Conservation (phyloP, 768 basidiomycete genomes). For the Calocera cornea region DNA sequence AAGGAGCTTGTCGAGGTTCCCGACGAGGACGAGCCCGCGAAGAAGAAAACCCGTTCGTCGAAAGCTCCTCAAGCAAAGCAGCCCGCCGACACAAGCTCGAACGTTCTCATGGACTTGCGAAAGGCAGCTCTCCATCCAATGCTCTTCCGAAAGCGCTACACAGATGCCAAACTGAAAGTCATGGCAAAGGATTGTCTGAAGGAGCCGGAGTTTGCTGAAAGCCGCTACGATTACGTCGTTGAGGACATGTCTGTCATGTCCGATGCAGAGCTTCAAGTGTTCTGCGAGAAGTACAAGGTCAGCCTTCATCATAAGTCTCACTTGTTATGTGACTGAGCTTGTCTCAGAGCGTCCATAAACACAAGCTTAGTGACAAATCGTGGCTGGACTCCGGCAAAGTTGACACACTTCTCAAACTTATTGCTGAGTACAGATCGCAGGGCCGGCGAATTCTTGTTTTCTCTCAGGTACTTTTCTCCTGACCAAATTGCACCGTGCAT, state of each 20-base stretch:
- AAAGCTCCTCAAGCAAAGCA: slow-evolving; percentile 29
- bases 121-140: slow-evolving; percentile 96
- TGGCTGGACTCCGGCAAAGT: slow-evolving; percentile 87
- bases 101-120: slow-evolving; percentile 93
- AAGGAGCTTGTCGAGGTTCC: slow-evolving; percentile 43
- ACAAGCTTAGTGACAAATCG: slow-evolving; percentile 54
- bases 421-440: slow-evolving; percentile 51
- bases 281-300: slow-evolving; percentile 78
- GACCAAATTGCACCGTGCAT: neutral
- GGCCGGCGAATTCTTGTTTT: slow-evolving; percentile 82
- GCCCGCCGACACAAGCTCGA: slow-evolving; percentile 67
- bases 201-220: slow-evolving; percentile 83
- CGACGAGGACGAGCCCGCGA: slow-evolving; percentile 14
- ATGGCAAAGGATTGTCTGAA: slow-evolving; percentile 76
- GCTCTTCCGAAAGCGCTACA: slow-evolving; percentile 79
- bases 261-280: slow-evolving; percentile 84
- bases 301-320: slow-evolving; percentile 13
- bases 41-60: slow-evolving; percentile 21
- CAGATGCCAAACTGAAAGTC: slow-evolving; percentile 54
- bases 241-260: slow-evolving; percentile 98
- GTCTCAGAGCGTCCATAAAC: slow-evolving; percentile 43
- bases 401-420: slow-evolving; percentile 51
- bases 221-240: slow-evolving; percentile 70
- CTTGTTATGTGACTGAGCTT: slow-evolving; percentile 31
- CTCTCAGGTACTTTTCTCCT: slow-evolving; percentile 56